Conservation (phyloP, 306 rosid genomes). For the Macrotyloma uniflorum region DNA sequence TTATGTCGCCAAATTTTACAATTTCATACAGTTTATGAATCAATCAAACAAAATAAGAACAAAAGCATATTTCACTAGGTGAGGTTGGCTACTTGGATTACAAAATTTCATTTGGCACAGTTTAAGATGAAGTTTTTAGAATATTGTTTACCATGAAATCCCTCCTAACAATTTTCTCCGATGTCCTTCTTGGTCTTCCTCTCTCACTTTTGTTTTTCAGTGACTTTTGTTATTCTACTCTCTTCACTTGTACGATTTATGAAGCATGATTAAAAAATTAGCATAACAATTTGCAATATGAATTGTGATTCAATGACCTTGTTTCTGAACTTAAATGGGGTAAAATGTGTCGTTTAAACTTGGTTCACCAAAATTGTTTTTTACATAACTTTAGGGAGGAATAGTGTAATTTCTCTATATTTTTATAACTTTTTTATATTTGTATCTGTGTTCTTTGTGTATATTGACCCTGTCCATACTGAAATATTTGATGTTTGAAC, state of each 20-base stretch:
- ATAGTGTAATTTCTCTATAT: not conserved
- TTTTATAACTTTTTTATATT: not conserved
- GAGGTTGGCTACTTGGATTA: not conserved
- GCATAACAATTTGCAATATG: not conserved
- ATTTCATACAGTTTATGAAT: not conserved
- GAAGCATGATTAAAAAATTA: not conserved
- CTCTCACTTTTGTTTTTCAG: not conserved
- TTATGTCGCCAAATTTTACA: not conserved
- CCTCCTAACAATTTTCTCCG: not conserved
- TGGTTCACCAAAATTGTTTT: slow-evolving; percentile 3
- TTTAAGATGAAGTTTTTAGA: not conserved
- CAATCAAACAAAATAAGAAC: not conserved
- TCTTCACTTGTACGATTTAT: not conserved
- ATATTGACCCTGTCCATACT: slow-evolving; percentile 9
- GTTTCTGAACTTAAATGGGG: slow-evolving; percentile 17
- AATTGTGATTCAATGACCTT: not conserved
- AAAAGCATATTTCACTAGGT: not conserved
- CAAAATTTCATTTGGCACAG: not conserved
- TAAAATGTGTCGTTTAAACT: not conserved
- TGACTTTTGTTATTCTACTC: not conserved
- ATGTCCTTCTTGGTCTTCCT: not conserved
- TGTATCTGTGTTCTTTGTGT: not conserved
- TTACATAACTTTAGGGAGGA: not conserved
- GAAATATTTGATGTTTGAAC: slow-evolving; percentile 1
- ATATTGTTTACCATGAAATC: not conserved